Evolutionary conservation across 352 stramenopile species (phyloP).

Genomic region (Phytophthora constricta): DNA sequence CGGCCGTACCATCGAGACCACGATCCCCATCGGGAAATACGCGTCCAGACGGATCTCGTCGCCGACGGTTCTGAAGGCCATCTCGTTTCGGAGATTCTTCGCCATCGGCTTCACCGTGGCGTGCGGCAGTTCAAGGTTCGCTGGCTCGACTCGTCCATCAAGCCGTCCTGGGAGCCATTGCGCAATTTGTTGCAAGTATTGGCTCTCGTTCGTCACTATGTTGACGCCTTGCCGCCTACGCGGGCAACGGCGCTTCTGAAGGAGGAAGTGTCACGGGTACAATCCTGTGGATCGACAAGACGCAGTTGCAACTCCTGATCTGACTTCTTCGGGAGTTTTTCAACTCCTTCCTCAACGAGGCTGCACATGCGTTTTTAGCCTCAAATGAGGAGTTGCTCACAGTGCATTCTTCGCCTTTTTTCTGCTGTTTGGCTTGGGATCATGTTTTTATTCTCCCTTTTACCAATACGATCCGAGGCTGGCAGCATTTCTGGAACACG

Average conservation of each 20-base stretch:
- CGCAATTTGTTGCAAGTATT: too few species aligned
- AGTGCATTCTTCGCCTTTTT: slow-evolving; percentile 3
- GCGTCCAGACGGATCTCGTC: too few species aligned
- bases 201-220: too few species aligned
- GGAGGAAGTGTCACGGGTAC: too few species aligned
- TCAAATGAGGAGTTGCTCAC: neutral
- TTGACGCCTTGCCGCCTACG: too few species aligned
- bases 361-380: too few species aligned
- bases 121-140: slow-evolving; percentile 1
- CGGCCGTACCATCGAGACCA: neutral
- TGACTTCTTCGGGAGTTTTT: too few species aligned
- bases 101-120: neutral
- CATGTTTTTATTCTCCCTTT: slow-evolving; percentile 2
- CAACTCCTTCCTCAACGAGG: too few species aligned
- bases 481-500: neutral
- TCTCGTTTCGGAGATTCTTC: slow-evolving; percentile 1
- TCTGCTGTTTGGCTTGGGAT: slow-evolving; percentile 8
- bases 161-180: neutral
- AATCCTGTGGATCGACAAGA: too few species aligned
- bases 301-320: too few species aligned
- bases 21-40: too few species aligned
- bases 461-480: neutral
- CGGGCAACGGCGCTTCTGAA: too few species aligned
- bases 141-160: neutral
- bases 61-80: neutral